These are phyloP conservation scores for Cryptococcus sp. DNA, from an alignment of 1,284 basidiomycete species.

Conservation along the genomic window DNA sequence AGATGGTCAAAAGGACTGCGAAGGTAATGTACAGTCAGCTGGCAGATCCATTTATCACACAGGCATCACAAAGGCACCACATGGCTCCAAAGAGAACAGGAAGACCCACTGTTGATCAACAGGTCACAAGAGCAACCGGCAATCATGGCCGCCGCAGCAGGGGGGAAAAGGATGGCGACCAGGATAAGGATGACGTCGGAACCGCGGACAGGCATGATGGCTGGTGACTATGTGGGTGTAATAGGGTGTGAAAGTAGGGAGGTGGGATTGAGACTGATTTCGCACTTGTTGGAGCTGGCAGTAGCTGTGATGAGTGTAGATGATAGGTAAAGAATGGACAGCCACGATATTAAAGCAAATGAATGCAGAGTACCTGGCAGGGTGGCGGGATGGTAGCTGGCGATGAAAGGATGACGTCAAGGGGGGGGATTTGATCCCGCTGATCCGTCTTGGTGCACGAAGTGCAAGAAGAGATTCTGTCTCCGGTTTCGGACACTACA, in stretches of 20 bases:
- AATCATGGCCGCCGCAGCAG: conserved; percentile 62
- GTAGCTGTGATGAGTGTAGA: no score
- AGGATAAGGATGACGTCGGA: conserved; percentile 49
- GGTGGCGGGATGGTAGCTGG: no score
- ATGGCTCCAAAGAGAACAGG: neutral
- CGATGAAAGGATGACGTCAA: no score
- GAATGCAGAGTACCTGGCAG: no score
- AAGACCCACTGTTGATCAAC: conserved; percentile 63
- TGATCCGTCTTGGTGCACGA: no score
- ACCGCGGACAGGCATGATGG: conserved; percentile 40
- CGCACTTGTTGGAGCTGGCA: no score
- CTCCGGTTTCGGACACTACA: no score
- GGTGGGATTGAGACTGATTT: neutral
- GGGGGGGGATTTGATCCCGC: no score
- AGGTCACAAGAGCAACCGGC: conserved; percentile 75
- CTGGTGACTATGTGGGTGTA: neutral
- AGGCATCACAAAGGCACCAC: no score
- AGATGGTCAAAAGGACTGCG: conserved; percentile 17
- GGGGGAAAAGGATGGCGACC: conserved; percentile 61
- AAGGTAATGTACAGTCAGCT: neutral
- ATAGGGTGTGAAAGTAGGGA: neutral
- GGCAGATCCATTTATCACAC: neutral
- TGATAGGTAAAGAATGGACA: no score
- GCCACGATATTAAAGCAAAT: no score
- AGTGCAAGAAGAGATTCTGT: no score